Evolutionary conservation across 148 eudicot species (phyloP), one percentile per base, ranked within the genome.

Genomic region (Rheum nobile): DNA sequence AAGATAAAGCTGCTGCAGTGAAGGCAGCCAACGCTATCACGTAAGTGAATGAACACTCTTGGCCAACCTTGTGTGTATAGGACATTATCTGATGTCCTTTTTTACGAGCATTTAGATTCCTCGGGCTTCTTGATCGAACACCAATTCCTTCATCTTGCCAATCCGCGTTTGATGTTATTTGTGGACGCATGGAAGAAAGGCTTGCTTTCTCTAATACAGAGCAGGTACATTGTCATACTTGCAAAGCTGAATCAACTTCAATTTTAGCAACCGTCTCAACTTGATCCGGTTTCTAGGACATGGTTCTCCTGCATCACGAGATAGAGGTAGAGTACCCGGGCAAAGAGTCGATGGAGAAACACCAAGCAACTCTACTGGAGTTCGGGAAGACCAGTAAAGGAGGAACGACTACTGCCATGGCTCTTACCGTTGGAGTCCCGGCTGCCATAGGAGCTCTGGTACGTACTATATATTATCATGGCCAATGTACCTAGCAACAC

Each of bases 371-470:
- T 34, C 83, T 95, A 19, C 77, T 95, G 79, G 97, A 90, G 80
- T 86, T 88, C 70, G 98, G 98, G 71, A 88, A 84, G 82, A 94
- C 80, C 13, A 80, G 79, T 26, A 79, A 80, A 71, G 93, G 84
- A 71, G 91, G 80, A 80, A 83, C 80, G 31, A 89, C 88, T 38
- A 80, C 90, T 6, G 97, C 98, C 74, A 95, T 91, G 98, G 96
- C 98, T 43, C 83, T 84, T 37, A 95, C 97, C 42, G 98, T 95
- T 74, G 98, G 97, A 54, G 78, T 95, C 75, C 97, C 97, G 54
- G 93, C 89, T 57, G 98, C 98, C 44, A 87, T 90, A 52, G 98
- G 96, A 82, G 97, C 98, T 74, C 74, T 95, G 93, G 98, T 95
- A 79, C 55, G 75, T 67, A 31, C 70, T 22, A 4, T 71, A 41